Evolutionary conservation across 495 filamentous ascomycete genomes (phyloP), one percentile per base, ranked within the genome.

Genomic region (Neohortaea acidophila): DNA sequence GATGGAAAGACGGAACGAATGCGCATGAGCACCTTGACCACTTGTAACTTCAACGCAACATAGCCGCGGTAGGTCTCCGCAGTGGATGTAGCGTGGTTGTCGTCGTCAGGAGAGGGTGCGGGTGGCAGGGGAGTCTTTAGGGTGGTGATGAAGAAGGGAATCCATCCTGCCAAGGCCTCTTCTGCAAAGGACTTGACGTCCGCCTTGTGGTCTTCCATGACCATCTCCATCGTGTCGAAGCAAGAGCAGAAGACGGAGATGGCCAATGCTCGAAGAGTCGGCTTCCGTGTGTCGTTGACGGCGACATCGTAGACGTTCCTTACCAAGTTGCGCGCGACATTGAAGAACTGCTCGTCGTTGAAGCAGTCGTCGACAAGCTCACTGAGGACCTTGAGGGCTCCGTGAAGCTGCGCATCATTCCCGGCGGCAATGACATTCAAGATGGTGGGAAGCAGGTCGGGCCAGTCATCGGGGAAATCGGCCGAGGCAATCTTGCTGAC

Each of bases 401-500:
- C 89, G 55, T 94, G 85, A 32, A 93, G 65, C 49, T 91, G 86
- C 12, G 62, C 61, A 38, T 85, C 77, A 40, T 64, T 73, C 17
- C 80, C 81, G 38, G 64, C 67, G 28, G 72, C 64, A 53, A 96
- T 82, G 21, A 84, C 65, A 19, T 75, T 73, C 36, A 97, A 69
- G 21, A 96, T 64, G 19, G 73, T 72, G 8, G 79, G 82, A 11
- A 97, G 72, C 7, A 97, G 70, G 36, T 72, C 72, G 1, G 84
- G 82, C 89, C 89, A 97, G 55, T 84, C 70, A 32, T 93, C 82
- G 14, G 89, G 89, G 54, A 87, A 97, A 62, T 97, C 89, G 51
- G 74, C 72, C 41, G 75, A 79, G 36, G 91, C 89, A 46, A 97
- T 92, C 63, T 94, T 94, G 66, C 82, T 84, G 37, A 94, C 83